These are phyloP conservation scores for Aristolochia fimbriata DNA, from an alignment of 164 flowering plant genomes.

Conservation along the genomic window DNA sequence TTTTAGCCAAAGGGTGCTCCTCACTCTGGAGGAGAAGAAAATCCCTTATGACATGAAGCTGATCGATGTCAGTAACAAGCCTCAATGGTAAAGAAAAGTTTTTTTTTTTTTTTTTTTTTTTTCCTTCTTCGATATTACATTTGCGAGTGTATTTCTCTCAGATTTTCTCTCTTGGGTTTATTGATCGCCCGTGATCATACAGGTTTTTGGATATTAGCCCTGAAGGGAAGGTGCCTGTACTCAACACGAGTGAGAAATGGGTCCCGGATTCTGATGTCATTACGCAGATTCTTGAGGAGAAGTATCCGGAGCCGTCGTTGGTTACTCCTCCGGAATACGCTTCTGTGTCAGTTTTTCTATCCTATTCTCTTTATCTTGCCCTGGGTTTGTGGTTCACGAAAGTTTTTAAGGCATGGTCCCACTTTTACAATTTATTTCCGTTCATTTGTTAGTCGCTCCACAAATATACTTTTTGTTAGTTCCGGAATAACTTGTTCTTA, in stretches of 20 bases:
- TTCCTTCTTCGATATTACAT: not conserved
- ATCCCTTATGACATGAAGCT: slow-evolving; percentile 50
- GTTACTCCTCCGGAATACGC: slow-evolving; percentile 51
- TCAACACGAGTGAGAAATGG: slow-evolving; percentile 69
- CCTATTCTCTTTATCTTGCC: not conserved
- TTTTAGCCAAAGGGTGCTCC: slow-evolving; percentile 63
- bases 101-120: not conserved
- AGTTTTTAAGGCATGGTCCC: too few species aligned
- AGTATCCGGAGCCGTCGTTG: slow-evolving; percentile 62
- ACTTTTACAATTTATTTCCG: not conserved
- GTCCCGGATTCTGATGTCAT: slow-evolving; percentile 78
- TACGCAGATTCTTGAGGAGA: slow-evolving; percentile 65
- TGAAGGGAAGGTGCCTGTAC: slow-evolving; percentile 78
- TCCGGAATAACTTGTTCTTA: not conserved
- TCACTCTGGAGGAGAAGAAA: slow-evolving; percentile 85
- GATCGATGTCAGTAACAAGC: slow-evolving; percentile 51
- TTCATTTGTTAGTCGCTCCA: not conserved
- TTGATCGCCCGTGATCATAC: not conserved
- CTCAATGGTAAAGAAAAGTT: slow-evolving; percentile 61
- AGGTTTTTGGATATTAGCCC: slow-evolving; percentile 77
- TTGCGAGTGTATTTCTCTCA: not conserved
- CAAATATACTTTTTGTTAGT: not conserved
- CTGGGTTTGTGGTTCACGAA: too few species aligned
- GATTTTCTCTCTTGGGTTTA: too few species aligned
- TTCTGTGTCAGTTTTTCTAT: slow-evolving; percentile 42